Base-by-base conservation (phyloP, 2,329 filamentous ascomycete genomes). In the Phialophora macrospora region DNA sequence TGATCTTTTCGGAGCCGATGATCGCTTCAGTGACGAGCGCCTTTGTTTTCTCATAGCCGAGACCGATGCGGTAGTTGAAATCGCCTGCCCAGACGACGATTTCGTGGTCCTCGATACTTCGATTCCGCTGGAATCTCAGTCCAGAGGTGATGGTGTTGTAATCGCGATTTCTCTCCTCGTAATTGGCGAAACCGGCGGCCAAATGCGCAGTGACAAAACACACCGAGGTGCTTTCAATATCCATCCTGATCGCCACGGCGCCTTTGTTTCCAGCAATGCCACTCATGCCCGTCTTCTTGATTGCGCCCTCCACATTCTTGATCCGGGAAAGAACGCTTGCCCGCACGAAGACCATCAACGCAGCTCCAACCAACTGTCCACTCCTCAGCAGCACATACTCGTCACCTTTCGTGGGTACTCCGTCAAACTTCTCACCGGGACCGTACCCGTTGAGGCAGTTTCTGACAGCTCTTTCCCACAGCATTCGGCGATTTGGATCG, bases 261-360 rank as follows among this genome's bases (percentile, higher is more conserved):
- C 95, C 95, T 80, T 99, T 99, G 80, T 99, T 99, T 24, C 95
- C 95, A 30, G 93, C 94, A 84, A 99, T 97, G 5, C 95, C 95
- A 26, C 93, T 97, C 84, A 99, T 88, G 3, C 95, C 95, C 0
- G 88, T 90, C 84, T 77, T 99, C 80, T 97, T 99, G 66, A 97
- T 88, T 72, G 89, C 92, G 5, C 95, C 95, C 77, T 99, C 95
- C 17, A 99, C 95, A 75, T 98, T 97, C 77, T 97, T 98, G 78
- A 99, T 95, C 68, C 90, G 86, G 38, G 83, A 84, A 41, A 99
- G 83, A 11, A 87, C 84, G 63, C 91, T 91, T 0, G 89, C 85
- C 76, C 90, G 92, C 64, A 97, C 92, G 75, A 96, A 98, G 58
- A 99, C 89, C 74, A 95, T 92, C 48, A 99, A 81, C 1, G 94